Evolutionary conservation across 169 alveolate genomes (phyloP).

Genomic region (Cyclospora cayetanensis): DNA sequence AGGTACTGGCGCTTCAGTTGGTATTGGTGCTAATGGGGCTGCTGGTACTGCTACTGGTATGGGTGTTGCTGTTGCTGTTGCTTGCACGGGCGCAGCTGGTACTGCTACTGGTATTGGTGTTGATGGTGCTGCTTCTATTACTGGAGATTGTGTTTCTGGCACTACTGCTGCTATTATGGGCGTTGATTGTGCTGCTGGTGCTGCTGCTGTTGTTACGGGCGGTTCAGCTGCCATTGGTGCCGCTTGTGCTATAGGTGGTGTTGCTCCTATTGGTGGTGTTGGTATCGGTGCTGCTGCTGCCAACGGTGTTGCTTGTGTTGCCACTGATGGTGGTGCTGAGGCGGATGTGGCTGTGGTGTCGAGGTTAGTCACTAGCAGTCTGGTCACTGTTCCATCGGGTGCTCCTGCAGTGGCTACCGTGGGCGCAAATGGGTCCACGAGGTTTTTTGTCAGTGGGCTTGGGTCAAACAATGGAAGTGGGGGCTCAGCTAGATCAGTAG

Average conservation of each 20-base stretch:
- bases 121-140: not conserved
- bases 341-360: too few species aligned
- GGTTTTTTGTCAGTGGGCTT: too few species aligned
- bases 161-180: not conserved
- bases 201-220: not conserved
- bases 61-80: not conserved
- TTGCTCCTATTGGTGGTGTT: not conserved
- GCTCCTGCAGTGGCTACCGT: too few species aligned
- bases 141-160: not conserved
- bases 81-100: not conserved
- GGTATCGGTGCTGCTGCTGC: not conserved
- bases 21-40: too few species aligned
- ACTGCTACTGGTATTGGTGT: not conserved
- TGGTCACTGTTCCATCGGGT: too few species aligned
- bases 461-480: too few species aligned
- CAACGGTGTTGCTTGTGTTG: not conserved
- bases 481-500: too few species aligned
- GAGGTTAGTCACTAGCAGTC: too few species aligned
- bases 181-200: not conserved
- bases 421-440: too few species aligned
- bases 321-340: not conserved
- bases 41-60: too few species aligned
- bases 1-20: too few species aligned
- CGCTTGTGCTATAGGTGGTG: not conserved
- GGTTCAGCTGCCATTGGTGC: not conserved